Conservation (phyloP, 768 basidiomycete species). For the Nevesoporus exiguus region DNA sequence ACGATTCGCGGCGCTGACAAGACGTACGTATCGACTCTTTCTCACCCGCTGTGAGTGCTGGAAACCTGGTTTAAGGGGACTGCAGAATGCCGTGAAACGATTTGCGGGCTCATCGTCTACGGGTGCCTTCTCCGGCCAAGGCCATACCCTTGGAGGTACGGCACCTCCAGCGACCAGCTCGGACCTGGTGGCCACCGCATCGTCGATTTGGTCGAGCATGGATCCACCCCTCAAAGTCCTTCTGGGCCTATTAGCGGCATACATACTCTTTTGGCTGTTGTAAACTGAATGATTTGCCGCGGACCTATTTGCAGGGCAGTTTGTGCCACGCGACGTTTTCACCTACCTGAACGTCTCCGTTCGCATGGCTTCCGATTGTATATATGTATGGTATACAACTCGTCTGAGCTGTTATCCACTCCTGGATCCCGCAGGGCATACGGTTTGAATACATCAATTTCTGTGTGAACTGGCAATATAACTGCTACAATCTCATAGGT, state of each 20-base stretch:
- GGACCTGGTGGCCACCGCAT: conserved; percentile 33
- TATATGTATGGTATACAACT: too few species aligned
- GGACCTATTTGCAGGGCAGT: not conserved
- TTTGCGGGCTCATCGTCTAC: conserved; percentile 42
- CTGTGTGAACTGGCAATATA: not conserved
- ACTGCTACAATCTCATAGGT: conserved; percentile 3
- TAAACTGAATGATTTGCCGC: conserved; percentile 9
- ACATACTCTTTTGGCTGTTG: conserved; percentile 51
- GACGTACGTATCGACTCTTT: conserved; percentile 40
- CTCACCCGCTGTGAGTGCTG: conserved; percentile 1
- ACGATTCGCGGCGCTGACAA: conserved; percentile 70
- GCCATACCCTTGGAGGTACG: conserved; percentile 64
- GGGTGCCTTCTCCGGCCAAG: conserved; percentile 63
- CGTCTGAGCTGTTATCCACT: not conserved
- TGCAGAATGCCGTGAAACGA: conserved; percentile 56
- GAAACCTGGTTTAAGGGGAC: conserved; percentile 39
- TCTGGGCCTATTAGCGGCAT: conserved; percentile 59
- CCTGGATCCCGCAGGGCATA: too few species aligned
- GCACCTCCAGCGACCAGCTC: conserved; percentile 34
- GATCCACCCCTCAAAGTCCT: conserved; percentile 69
- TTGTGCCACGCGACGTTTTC: not conserved
- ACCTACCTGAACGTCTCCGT: not conserved
- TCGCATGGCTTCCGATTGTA: not conserved
- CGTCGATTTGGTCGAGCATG: conserved; percentile 44
- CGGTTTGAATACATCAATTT: not conserved